Base-by-base conservation (phyloP, 345 rosid genomes). In the Cardamine resedifolia region DNA sequence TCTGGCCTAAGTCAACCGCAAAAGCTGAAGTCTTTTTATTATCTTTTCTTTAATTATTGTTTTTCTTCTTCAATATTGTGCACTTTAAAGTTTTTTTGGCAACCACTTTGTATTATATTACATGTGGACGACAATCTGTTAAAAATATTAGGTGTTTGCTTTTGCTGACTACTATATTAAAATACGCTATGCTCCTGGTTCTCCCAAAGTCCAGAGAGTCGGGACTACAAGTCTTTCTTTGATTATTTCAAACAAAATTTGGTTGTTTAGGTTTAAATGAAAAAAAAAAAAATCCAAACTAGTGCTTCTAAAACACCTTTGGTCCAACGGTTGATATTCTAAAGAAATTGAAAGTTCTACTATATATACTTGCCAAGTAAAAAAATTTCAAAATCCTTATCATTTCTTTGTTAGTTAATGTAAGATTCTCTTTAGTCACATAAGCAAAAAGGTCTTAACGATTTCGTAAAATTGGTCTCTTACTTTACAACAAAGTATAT, bases 1-100 rank as follows among this genome's bases (percentile, higher is more conserved):
- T 75, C 57, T 62, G 9, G 64, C 70, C 49, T 68, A 75, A 75
- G 79, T 75, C 79, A 75, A 75, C 79, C 74, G 34, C 70, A 68
- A 68, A 68, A 75, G 79, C 74, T 62, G 50, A 62, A 14, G 21
- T 45, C 64, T 75, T 69, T 75, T 69, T 27, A 10, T 31, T 45
- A 44, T 53, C 51, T 62, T 66, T 66, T 4, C 48, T 9, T 15
- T 65, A 28, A 19, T 53, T 72, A 31, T 12, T 56, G 71, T 47
- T 65, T 64, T 43, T 50, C 47, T 4, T 47, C 41, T 73, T 47
- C 14, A 18, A 47, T 16, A 18, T 30, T 43, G 26, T 20, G n/a
- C 27, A 72, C 58, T 6, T 36, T 24, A 27, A 34, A 23, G 2
- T 50, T 38, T 49, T 49, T 20, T 23, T 50, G 26, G 28, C 57